Evolutionary conservation across 192 early-diverging fungal genomes (phyloP), one percentile per base, ranked within the genome.

Genomic region (Podila verticillata): DNA sequence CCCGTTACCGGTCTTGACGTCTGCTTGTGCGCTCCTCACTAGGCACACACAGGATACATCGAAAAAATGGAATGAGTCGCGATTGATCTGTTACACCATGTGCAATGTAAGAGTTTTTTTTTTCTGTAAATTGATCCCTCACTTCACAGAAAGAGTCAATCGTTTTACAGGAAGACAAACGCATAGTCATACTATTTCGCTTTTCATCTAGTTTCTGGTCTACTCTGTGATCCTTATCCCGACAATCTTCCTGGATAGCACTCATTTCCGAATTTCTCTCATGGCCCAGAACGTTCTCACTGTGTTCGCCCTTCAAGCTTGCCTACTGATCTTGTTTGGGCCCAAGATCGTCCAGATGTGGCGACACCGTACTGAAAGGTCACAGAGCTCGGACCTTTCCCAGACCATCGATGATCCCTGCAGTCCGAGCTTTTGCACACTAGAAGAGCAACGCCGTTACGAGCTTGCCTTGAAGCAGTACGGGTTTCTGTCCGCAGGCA

Each of bases 41-140:
- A 8, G 20, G 7, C 2, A 10, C 26, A 26, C 28, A 32, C 30
- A 5, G 3, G 58, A 32, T 6, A 19, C 5, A 28, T 19, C 9
- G 26, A 30, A 9, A 10, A 60, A 9, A 34, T 28, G 58, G 30
- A 32, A 60, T 5, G 58, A 60, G 22, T 24, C 51, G 51, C 51
- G 51, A 17, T n/a, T 54, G 20, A 26, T 54, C 8, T n/a, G 51
- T 2, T 54, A 54, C 24, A 54, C 22, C 22, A 54, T 54, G 51
- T 54, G 22, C 51, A 54, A 54, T 54, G 51, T 54, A 54, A 24
- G 51, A 47, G 15, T 47, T 47, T 47, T 54, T n/a, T 54, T n/a
- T 24, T 54, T 54, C 15, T 47, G n/a, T n/a, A n/a, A 15, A 44
- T 44, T 15, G 13, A 13, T 44, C 39, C 13, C 3, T 44, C 17